Percentiles rank a stretch among this genome's conserved stretches.
Conservation (phyloP, 176 grass and related monocot species). For the Eragrostis nindensis region DNA sequence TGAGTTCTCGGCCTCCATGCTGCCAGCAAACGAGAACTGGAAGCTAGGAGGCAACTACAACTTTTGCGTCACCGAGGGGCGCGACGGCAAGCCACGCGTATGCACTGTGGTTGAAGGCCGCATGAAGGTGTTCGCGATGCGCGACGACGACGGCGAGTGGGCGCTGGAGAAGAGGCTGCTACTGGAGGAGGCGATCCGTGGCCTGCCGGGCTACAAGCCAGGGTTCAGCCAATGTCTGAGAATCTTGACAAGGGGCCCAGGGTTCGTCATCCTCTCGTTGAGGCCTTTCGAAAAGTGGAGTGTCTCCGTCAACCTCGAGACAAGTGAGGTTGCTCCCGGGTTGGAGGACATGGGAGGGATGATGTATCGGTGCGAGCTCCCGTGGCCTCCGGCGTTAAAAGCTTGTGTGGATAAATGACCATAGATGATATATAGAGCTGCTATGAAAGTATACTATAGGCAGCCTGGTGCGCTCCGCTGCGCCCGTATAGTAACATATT, state of each 20-base stretch:
- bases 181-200: background rate
- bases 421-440: too few relatives aligned
- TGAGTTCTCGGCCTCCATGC: background rate
- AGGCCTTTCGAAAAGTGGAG: background rate
- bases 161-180: background rate
- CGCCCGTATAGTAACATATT: too few relatives aligned
- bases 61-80: background rate
- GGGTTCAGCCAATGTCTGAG: background rate
- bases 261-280: background rate
- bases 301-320: background rate
- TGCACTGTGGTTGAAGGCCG: background rate
- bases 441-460: too few relatives aligned
- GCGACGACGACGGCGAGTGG: background rate
- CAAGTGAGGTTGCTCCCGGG: too few relatives aligned
- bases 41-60: too few relatives aligned
- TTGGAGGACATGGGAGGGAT: too few relatives aligned
- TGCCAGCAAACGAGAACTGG: background rate
- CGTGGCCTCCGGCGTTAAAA: too few relatives aligned
- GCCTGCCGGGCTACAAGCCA: background rate
- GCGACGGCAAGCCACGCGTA: background rate
- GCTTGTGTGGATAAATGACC: too few relatives aligned
- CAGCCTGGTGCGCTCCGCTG: too few relatives aligned
- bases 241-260: background rate
- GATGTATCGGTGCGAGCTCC: too few relatives aligned
- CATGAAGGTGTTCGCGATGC: background rate